A percentile compares a stretch with the other conserved stretches of the same genome.
phyloP scores from a whole-genome alignment of 2,329 filamentous ascomycete genomes.

The Fusarium continuum region DNA sequence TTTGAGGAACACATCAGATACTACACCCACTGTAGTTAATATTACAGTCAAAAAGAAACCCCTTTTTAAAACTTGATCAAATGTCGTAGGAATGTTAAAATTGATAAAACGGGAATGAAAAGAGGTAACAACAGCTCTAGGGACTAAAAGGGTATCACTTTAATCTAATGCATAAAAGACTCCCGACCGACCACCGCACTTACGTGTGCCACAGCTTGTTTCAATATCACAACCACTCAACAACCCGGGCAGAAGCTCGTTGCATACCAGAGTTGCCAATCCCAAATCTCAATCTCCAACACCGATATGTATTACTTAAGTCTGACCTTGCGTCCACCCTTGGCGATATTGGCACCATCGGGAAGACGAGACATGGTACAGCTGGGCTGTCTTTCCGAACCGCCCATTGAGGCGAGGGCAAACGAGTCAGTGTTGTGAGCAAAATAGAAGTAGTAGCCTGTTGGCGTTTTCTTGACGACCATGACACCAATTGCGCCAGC shows the following conservation, averaged over 20 bases:
- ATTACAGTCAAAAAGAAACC: not conserved
- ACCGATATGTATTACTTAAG: conserved; percentile 40
- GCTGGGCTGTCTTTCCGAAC: conserved; percentile 75
- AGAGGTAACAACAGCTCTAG: conserved; percentile 25
- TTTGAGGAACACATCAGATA: not conserved
- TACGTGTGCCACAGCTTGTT: not conserved
- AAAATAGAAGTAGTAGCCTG: conserved; percentile 87
- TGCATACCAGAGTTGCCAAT: not conserved
- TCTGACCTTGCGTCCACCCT: conserved; percentile 62
- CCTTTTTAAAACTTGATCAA: not conserved
- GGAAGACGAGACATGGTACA: conserved; percentile 88
- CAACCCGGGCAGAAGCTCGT: not conserved
- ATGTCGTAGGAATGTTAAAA: not conserved
- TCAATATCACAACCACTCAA: not conserved
- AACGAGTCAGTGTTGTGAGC: conserved; percentile 94
- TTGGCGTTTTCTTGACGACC: conserved; percentile 82
- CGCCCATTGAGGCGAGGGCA: conserved; percentile 89
- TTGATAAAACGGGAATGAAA: not conserved
- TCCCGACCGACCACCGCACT: not conserved
- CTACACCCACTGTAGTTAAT: not conserved
- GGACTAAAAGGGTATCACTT: conserved; percentile 42
- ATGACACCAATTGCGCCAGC: conserved; percentile 91
- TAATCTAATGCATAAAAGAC: conserved; percentile 22
- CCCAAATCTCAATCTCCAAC: not conserved
- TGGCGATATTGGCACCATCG: conserved; percentile 61